phyloP scores from a whole-genome alignment of 148 eudicot species.

The Vaccinium darrowii region DNA sequence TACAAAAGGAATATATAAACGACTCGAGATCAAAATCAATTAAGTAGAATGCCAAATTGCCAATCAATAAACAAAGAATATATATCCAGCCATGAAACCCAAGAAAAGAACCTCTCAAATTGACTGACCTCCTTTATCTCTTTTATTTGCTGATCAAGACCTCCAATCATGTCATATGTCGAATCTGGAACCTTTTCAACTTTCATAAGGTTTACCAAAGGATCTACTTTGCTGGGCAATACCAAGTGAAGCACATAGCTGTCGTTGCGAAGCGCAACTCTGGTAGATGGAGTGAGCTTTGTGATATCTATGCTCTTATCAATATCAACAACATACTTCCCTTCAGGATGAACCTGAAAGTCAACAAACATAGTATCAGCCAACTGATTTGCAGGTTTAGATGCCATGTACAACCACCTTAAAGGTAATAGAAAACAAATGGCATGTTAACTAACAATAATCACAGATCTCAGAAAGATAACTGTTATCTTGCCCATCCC shows the following conservation, averaged over 20 bases:
- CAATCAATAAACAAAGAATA: background rate
- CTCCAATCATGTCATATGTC: conserved; percentile 82
- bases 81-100: background rate
- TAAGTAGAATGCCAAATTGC: background rate
- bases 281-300: conserved; percentile 72
- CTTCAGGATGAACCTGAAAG: conserved; percentile 77
- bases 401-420: background rate
- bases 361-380: background rate
- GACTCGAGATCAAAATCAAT: background rate
- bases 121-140: conserved; percentile 75
- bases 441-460: background rate
- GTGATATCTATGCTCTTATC: conserved; percentile 74
- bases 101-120: background rate
- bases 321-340: conserved; percentile 77
- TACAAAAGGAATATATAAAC: background rate
- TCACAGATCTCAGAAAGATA: background rate
- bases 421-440: background rate
- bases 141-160: conserved; percentile 76
- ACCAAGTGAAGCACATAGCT: conserved; percentile 76
- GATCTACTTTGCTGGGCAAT: conserved; percentile 81
- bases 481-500: too few species aligned
- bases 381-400: background rate
- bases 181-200: conserved; percentile 87
- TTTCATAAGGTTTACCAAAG: conserved; percentile 79
- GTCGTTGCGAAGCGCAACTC: conserved; percentile 77